Percentiles rank a stretch among this genome's conserved stretches.
Conservation (phyloP, 495 filamentous ascomycete species). For the Neurospora sp. region DNA sequence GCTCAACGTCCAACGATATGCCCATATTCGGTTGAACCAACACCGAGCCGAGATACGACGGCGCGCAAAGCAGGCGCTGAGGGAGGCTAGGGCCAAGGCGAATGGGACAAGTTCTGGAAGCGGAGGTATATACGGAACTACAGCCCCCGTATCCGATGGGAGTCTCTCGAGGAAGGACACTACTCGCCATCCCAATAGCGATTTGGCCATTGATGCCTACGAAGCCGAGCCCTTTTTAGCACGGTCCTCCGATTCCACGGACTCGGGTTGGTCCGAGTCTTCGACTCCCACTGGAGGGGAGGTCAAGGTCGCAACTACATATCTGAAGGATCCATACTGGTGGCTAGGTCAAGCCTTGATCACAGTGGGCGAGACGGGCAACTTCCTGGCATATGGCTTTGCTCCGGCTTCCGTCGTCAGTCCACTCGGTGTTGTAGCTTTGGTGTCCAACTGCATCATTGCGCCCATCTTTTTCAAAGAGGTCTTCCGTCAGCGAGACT, state of each 20-base stretch:
- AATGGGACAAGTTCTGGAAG: slow-evolving; percentile 13
- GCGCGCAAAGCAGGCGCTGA: slow-evolving; percentile 41
- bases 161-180: slow-evolving; percentile 10
- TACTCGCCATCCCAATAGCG: slow-evolving; percentile 19
- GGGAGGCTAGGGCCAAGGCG: slow-evolving; percentile 5
- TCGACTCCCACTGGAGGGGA: slow-evolving; percentile 20
- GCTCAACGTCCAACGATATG: slow-evolving; percentile 93
- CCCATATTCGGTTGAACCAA: slow-evolving; percentile 66
- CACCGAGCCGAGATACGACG: slow-evolving; percentile 28
- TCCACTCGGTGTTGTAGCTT: slow-evolving; percentile 84
- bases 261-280: slow-evolving; percentile 28
- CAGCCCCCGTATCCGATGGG: slow-evolving; percentile 1
- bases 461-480: slow-evolving; percentile 90
- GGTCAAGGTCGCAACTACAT: slow-evolving; percentile 35
- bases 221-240: slow-evolving; percentile 43
- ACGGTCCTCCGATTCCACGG: slow-evolving; percentile 33
- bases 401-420: slow-evolving; percentile 98
- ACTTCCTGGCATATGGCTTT: slow-evolving; percentile 96
- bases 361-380: slow-evolving; percentile 85
- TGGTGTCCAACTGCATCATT: slow-evolving; percentile 94
- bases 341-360: slow-evolving; percentile 88
- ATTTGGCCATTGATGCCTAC: slow-evolving; percentile 17
- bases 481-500: slow-evolving; percentile 71
- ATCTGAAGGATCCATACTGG: slow-evolving; percentile 89
- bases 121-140: slow-evolving; percentile 13